Conservation (phyloP, 106 monocot genomes). For the Narthecium ossifragum region DNA sequence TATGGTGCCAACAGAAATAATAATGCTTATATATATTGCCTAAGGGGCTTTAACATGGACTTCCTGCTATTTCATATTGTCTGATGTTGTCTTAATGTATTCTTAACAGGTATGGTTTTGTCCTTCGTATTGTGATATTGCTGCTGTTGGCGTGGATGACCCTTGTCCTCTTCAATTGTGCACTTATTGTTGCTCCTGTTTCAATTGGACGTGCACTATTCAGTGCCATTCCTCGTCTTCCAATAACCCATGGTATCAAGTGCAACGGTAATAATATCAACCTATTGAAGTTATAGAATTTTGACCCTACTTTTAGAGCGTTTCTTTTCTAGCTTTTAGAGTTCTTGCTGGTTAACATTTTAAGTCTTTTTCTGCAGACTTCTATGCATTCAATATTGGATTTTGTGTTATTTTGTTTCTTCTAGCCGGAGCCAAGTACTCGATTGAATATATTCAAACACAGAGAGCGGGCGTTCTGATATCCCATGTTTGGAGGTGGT, state of each 20-base stretch:
- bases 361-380: conserved; percentile 65
- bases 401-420: conserved; percentile 78
- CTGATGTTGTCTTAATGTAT: no score
- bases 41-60: no score
- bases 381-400: conserved; percentile 95
- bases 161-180: conserved; percentile 77
- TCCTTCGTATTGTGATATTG: conserved; percentile 75
- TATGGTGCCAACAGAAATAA: no score
- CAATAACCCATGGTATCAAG: conserved; percentile 93
- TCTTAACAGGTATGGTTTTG: conserved; percentile 85
- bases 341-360: no score
- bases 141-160: conserved; percentile 95
- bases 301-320: no score
- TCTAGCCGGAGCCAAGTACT: conserved; percentile 67
- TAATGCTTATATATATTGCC: no score
- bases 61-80: no score
- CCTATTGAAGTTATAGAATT: no score
- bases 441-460: conserved; percentile 58
- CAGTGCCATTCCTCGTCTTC: conserved; percentile 83
- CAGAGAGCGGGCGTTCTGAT: conserved; percentile 43
- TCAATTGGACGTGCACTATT: conserved; percentile 80
- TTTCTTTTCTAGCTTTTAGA: no score
- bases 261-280: conserved; percentile 86
- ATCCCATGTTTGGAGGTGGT: conserved; percentile 77
- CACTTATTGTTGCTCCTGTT: conserved; percentile 73